These are phyloP conservation scores for Phialocephala sp. DNA, from an alignment of 2,329 filamentous ascomycete species.

Conservation along the genomic window DNA sequence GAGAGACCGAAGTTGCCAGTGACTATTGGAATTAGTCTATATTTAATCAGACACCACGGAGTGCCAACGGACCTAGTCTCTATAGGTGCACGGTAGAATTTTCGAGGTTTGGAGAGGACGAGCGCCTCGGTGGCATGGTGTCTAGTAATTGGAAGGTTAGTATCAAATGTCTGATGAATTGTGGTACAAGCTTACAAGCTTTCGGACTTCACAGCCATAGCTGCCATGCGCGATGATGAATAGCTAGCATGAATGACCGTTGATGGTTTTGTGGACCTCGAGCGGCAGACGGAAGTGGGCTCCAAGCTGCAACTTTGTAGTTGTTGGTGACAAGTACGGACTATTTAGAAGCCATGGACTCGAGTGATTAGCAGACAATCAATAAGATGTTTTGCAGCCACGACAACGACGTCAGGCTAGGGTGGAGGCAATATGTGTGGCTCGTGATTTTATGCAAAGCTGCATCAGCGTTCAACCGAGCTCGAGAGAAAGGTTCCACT, in stretches of 20 bases:
- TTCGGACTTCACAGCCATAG: conserved; percentile 63
- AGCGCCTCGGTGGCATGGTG: conserved; percentile 70
- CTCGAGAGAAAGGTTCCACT: neutral
- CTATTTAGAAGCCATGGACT: neutral
- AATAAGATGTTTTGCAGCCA: neutral
- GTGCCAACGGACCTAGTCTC: conserved; percentile 61
- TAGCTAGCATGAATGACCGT: conserved; percentile 40
- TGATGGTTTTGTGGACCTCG: neutral
- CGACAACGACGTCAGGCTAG: conserved; percentile 9
- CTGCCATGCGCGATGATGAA: conserved; percentile 40
- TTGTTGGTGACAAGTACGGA: neutral
- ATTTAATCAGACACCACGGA: neutral
- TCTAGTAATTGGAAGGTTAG: conserved; percentile 47
- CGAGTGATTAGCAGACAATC: neutral
- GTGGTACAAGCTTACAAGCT: conserved; percentile 50
- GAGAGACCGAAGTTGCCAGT: conserved; percentile 89
- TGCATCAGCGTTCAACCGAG: neutral
- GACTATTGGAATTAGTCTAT: conserved; percentile 53
- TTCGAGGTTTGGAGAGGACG: conserved; percentile 64
- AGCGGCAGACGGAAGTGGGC: neutral
- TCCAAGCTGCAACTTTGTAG: neutral
- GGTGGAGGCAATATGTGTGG: conserved; percentile 4
- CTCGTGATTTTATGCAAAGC: conserved; percentile 7
- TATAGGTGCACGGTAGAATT: conserved; percentile 71
- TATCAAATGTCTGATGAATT: neutral